Conservation (phyloP, 2,329 filamentous ascomycete genomes). For the Xylariaceae sp. region DNA sequence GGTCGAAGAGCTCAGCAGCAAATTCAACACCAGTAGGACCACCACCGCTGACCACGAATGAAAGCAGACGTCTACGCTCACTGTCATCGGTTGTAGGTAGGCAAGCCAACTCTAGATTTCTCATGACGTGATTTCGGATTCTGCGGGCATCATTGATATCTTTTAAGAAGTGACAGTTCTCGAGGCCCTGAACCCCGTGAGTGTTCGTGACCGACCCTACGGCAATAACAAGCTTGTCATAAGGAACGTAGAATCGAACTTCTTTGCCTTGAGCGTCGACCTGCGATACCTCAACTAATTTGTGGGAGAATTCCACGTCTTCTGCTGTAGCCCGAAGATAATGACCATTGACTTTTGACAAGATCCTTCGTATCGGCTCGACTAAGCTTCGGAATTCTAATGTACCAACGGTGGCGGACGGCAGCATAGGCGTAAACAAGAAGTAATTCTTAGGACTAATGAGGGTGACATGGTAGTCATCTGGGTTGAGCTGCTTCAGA, state of each 20-base stretch:
- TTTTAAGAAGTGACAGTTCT: slow-evolving; percentile 94
- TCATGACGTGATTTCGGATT: slow-evolving; percentile 87
- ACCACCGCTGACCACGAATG: slow-evolving; percentile 94
- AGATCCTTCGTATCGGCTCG: slow-evolving; percentile 87
- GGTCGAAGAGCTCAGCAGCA: slow-evolving; percentile 92
- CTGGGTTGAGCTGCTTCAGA: slow-evolving; percentile 85
- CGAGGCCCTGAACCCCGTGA: slow-evolving; percentile 92
- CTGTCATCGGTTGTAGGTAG: slow-evolving; percentile 91
- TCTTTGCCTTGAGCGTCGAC: slow-evolving; percentile 73
- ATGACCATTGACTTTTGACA: slow-evolving; percentile 79
- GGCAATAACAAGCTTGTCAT: slow-evolving; percentile 93
- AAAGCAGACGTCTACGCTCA: slow-evolving; percentile 84
- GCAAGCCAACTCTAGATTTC: slow-evolving; percentile 88
- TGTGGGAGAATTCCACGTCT: slow-evolving; percentile 89
- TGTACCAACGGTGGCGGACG: slow-evolving; percentile 94
- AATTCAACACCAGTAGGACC: slow-evolving; percentile 98
- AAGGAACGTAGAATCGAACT: slow-evolving; percentile 88
- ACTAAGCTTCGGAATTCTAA: slow-evolving; percentile 89
- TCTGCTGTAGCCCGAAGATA: slow-evolving; percentile 88
- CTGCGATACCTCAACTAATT: slow-evolving; percentile 86
- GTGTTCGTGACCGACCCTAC: slow-evolving; percentile 93
- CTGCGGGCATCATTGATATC: slow-evolving; percentile 89
- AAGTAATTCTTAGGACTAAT: slow-evolving; percentile 97
- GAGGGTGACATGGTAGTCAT: slow-evolving; percentile 94
- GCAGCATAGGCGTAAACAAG: slow-evolving; percentile 96